phyloP scores from a whole-genome alignment of 129 eudicot species.

The Centella asiatica region DNA sequence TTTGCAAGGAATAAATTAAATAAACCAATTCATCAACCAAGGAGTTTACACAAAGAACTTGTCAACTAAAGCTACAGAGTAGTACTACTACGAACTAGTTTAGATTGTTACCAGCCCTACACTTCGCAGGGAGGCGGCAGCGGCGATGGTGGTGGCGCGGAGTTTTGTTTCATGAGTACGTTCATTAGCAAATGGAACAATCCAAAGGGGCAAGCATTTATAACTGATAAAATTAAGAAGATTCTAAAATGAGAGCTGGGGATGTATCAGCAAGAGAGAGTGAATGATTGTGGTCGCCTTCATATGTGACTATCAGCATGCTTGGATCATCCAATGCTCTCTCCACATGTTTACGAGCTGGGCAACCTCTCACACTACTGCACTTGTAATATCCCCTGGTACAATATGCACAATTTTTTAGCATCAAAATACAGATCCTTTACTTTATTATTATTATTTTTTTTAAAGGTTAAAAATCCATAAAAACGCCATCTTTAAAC shows the following conservation, averaged over 20 bases:
- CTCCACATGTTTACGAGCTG: slow-evolving; percentile 92
- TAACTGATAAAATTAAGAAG: slow-evolving; percentile 56
- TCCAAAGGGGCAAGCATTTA: not conserved
- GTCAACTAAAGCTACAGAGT: slow-evolving; percentile 6
- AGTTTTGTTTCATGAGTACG: not conserved
- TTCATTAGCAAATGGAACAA: not conserved
- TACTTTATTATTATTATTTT: too few relatives aligned
- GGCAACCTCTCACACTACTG: slow-evolving; percentile 90
- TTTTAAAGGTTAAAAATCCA: too few relatives aligned
- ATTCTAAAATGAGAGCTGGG: slow-evolving; percentile 53
- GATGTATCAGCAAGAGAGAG: slow-evolving; percentile 50
- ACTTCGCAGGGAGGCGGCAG: not conserved
- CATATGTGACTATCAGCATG: slow-evolving; percentile 84
- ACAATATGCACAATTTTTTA: slow-evolving; percentile 10
- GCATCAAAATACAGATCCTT: too few relatives aligned
- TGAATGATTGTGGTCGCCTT: slow-evolving; percentile 83
- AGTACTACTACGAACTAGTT: not conserved
- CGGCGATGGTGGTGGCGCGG: too few relatives aligned
- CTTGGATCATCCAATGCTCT: slow-evolving; percentile 78
- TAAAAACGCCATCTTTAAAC: too few relatives aligned
- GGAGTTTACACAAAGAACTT: not conserved
- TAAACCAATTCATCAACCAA: not conserved
- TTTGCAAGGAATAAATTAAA: slow-evolving; percentile 12
- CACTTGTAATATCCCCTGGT: slow-evolving; percentile 97
- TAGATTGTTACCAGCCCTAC: not conserved